phyloP scores from a whole-genome alignment of 2,329 filamentous ascomycete genomes.

The Colletotrichum echinochloae region DNA sequence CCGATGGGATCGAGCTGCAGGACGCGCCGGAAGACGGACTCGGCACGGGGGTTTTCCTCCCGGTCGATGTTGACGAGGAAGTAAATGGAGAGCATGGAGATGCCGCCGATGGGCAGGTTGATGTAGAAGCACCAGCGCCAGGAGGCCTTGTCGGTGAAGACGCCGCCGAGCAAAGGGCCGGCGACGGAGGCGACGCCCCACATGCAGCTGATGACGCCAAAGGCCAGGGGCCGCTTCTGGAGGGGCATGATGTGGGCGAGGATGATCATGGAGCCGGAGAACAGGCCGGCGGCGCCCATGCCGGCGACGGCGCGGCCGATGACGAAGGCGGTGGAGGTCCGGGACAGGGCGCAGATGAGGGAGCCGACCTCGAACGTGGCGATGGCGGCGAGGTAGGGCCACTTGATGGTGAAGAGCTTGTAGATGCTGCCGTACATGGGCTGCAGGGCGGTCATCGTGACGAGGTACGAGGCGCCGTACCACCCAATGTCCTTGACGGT shows the following conservation, averaged over 20 bases:
- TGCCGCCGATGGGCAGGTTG: slow-evolving; percentile 59
- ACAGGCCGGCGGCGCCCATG: slow-evolving; percentile 63
- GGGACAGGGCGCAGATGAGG: slow-evolving; percentile 58
- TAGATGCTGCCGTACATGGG: slow-evolving; percentile 63
- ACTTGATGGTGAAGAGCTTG: slow-evolving; percentile 63
- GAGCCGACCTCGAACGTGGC: slow-evolving; percentile 60
- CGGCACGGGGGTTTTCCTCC: slow-evolving; percentile 48
- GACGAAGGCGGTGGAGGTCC: slow-evolving; percentile 61
- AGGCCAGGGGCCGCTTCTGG: slow-evolving; percentile 64
- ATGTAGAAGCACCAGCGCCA: slow-evolving; percentile 67
- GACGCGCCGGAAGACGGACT: slow-evolving; percentile 53
- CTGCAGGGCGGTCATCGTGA: slow-evolving; percentile 62
- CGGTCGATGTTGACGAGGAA: slow-evolving; percentile 55
- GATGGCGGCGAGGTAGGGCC: slow-evolving; percentile 56
- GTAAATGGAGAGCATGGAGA: slow-evolving; percentile 61
- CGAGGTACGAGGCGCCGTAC: slow-evolving; percentile 63
- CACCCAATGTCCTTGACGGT: slow-evolving; percentile 64
- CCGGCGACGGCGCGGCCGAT: slow-evolving; percentile 65
- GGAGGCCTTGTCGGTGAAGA: slow-evolving; percentile 60
- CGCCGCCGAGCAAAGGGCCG: slow-evolving; percentile 64
- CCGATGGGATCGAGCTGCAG: slow-evolving; percentile 67
- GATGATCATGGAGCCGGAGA: slow-evolving; percentile 63
- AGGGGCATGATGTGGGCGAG: slow-evolving; percentile 63
- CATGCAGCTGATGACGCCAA: slow-evolving; percentile 66
- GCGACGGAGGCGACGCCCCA: slow-evolving; percentile 67